phyloP scores from a whole-genome alignment of 2,329 filamentous ascomycete genomes.

The Penicillium brevicompactum region DNA sequence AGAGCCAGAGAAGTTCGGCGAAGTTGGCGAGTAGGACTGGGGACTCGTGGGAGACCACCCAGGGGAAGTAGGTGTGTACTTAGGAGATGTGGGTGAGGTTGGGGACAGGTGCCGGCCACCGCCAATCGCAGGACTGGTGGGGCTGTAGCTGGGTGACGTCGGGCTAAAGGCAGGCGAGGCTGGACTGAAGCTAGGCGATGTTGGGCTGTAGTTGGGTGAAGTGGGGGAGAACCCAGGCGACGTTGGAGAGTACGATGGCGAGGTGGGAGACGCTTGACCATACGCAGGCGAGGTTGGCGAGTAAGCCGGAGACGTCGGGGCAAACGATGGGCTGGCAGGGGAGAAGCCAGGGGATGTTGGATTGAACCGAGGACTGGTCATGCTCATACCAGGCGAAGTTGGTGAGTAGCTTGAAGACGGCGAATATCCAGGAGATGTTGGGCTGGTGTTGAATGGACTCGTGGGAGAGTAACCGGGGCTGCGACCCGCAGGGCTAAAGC shows the following conservation, averaged over 20 bases:
- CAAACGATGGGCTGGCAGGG: conserved; percentile 56
- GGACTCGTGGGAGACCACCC: conserved; percentile 52
- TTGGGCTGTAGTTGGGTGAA: conserved; percentile 63
- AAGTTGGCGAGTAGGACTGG: conserved; percentile 53
- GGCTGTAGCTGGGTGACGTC: conserved; percentile 61
- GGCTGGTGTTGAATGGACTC: conserved; percentile 74
- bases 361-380: conserved; percentile 59
- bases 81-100: conserved; percentile 53
- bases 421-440: conserved; percentile 69
- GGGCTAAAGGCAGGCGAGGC: conserved; percentile 56
- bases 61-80: conserved; percentile 60
- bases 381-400: conserved; percentile 67
- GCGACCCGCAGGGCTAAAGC: conserved; percentile 67
- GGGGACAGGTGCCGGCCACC: conserved; percentile 46
- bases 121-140: conserved; percentile 53
- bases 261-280: conserved; percentile 67
- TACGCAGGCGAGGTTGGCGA: conserved; percentile 75
- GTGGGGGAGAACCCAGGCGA: conserved; percentile 61
- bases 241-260: conserved; percentile 55
- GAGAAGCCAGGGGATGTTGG: conserved; percentile 58
- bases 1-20: conserved; percentile 50
- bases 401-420: conserved; percentile 69
- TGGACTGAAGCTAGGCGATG: conserved; percentile 59
- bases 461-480: conserved; percentile 70
- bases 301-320: conserved; percentile 64